Base-by-base conservation (phyloP, 345 rosid genomes). In the Cochlearia excelsa region DNA sequence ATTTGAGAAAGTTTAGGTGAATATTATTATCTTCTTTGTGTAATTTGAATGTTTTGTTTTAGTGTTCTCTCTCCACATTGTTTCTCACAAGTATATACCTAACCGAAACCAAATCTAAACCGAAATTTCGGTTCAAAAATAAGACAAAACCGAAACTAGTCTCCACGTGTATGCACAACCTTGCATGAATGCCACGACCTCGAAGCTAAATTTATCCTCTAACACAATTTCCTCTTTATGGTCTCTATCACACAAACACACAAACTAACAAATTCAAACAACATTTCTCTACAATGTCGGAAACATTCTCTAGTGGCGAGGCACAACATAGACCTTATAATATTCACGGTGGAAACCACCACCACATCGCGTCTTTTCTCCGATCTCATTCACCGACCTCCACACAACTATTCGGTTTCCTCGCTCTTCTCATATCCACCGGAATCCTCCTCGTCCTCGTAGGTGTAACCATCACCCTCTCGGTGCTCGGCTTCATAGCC, bases 321-420 rank as follows among this genome's bases (percentile, higher is more conserved):
- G 30, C 60, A 4, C 69, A 57, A 30, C 54, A 65, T 47, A 46
- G 70, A 57, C 69, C 75, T 11, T 16, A 16, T 16, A 16, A 16
- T 16, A 41, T 53, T 6, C 59, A 65, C 62, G 70, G 70, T 26
- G 30, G 23, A 16, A 16, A 6, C 49, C 78, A 79, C 74, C 72
- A 2, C 78, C 40, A 33, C 48, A 8, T 54, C 64, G 40, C 49
- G 1, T 46, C 86, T 0, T 42, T 85, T 57, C 53, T 86, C 74
- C 89, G 70, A 70, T 34, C 71, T 46, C 86, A 74, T 46, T 78
- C 81, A 1, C 90, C 93, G n/a, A 78, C 81, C 76, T 79, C 95
- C 6, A 7, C 82, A 47, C 91, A 89, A 26, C 76, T 86, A 54
- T 9, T 80, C 40, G 95, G 90, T 3, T 42, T 79, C 74, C 70